phyloP scores from a whole-genome alignment of 2,329 filamentous ascomycete species.

The Clonostachys rosea region DNA sequence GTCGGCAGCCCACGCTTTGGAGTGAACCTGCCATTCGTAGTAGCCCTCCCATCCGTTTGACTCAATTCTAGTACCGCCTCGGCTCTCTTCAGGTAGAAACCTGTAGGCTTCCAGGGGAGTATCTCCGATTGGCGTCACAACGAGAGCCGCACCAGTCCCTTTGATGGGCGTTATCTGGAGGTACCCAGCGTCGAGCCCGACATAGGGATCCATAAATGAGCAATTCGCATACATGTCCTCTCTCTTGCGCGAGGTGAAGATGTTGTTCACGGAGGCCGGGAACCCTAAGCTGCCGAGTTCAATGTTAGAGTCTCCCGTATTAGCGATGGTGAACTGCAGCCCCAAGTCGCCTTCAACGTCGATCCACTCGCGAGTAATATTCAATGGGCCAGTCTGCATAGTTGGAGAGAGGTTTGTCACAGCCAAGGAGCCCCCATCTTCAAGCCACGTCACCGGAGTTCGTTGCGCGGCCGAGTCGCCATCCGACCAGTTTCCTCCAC shows the following conservation, averaged over 20 bases:
- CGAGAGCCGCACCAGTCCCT: constrained; percentile 46
- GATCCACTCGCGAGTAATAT: constrained; percentile 47
- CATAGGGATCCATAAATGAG: constrained; percentile 53
- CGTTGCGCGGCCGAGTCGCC: constrained; percentile 39
- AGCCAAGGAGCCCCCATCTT: constrained; percentile 18
- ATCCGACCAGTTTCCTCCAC: constrained; percentile 32
- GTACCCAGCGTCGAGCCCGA: constrained; percentile 55
- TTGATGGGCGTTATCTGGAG: constrained; percentile 46
- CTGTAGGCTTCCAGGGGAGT: constrained; percentile 51
- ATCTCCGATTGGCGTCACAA: constrained; percentile 45
- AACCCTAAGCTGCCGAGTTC: constrained; percentile 55
- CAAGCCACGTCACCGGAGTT: constrained; percentile 12
- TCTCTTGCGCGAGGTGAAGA: constrained; percentile 47
- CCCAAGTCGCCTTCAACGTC: constrained; percentile 41
- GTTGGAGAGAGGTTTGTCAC: constrained; percentile 34
- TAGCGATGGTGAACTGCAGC: constrained; percentile 45
- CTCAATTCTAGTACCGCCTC: constrained; percentile 33
- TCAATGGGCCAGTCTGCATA: constrained; percentile 29
- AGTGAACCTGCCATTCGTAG: constrained; percentile 55
- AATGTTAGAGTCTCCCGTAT: constrained; percentile 28
- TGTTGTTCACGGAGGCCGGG: constrained; percentile 57
- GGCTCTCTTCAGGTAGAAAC: constrained; percentile 39
- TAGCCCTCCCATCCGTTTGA: constrained; percentile 55
- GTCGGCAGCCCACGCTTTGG: constrained; percentile 47
- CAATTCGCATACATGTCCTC: constrained; percentile 43